Base-by-base conservation (phyloP, 169 alveolate genomes). In the Plasmodium adleri region DNA sequence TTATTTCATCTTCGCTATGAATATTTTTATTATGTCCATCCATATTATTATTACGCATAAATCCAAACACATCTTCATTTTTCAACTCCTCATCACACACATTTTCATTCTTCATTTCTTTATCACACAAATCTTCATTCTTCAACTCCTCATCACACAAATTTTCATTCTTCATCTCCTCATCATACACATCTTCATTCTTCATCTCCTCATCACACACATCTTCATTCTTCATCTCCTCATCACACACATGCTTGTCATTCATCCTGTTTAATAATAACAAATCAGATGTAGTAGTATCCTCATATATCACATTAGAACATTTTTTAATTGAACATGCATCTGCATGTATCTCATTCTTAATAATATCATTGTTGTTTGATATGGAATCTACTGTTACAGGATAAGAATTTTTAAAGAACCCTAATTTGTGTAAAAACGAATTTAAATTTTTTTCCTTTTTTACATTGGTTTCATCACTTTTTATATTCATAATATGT, bases 381-480 rank as follows among this genome's bases (percentile, higher is more conserved):
- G 13, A 58, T n/a, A 9, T 22, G n/a, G n/a, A 12, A 6, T 39
- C 20, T 39, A 39, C 47, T 4, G 9, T 39, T 39, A 39, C 9
- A 39, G 47, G 47, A 39, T 39, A 39, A 5, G 47, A 60, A 32
- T 17, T 56, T n/a, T 64, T 78, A 66, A 78, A 78, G 39, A 78
- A 78, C 15, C 89, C 89, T 66, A 78, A 52, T 28, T 78, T 63
- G n/a, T 78, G 78, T 5, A 78, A 45, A 78, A 78, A 78, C 9
- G 89, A 78, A 12, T 78, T 78, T 56, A 78, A 7, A 39, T 59
- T 78, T 13, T 78, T 78, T 56, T 78, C 89, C 58, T 78, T 78
- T 43, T 78, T 64, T 17, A 7, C 12, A 15, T 10, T 12, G 1
- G 20, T 49, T n/a, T 64, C 70, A 15, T 47, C 22, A n/a, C 22